A percentile compares a stretch with the other conserved stretches of the same genome.
These are phyloP conservation scores for Hondaea fermentalgiana DNA, from an alignment of 108 stramenopile species.

Conservation along the genomic window DNA sequence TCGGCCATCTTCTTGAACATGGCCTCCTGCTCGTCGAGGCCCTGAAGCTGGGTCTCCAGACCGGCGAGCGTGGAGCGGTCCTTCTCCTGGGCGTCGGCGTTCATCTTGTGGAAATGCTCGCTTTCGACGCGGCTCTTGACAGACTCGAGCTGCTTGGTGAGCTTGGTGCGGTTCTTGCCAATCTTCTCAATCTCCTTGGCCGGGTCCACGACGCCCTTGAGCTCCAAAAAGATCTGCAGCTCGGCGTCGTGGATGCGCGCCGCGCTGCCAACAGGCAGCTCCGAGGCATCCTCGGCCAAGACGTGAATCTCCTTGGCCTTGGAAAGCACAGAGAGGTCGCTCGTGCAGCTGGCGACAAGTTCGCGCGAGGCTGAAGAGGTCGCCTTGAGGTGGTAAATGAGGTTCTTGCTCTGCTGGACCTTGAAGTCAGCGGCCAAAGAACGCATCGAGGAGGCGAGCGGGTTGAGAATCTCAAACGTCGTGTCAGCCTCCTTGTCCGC, in stretches of 20 bases:
- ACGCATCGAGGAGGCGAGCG: slow-evolving; percentile 17
- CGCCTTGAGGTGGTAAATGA: slow-evolving; percentile 72
- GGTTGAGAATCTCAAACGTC: slow-evolving; percentile 32
- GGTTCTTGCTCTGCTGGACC: slow-evolving; percentile 56
- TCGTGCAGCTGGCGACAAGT: slow-evolving; percentile 38
- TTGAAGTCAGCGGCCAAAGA: slow-evolving; percentile 11
- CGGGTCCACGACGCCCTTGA: slow-evolving; percentile 89
- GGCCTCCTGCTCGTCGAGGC: not conserved
- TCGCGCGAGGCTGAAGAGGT: slow-evolving; percentile 42
- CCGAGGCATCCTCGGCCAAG: slow-evolving; percentile 44
- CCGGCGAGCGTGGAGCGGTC: not conserved
- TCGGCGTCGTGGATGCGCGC: slow-evolving; percentile 68
- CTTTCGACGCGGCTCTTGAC: not conserved
- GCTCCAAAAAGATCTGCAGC: slow-evolving; percentile 74
- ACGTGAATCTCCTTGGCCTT: slow-evolving; percentile 58
- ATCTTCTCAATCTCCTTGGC: slow-evolving; percentile 80
- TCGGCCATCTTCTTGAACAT: not conserved
- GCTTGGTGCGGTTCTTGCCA: slow-evolving; percentile 51
- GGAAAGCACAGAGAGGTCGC: slow-evolving; percentile 73
- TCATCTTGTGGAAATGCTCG: slow-evolving; percentile 16
- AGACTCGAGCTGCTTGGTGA: not conserved
- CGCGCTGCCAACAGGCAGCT: slow-evolving; percentile 63
- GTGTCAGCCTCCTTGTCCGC: slow-evolving; percentile 31
- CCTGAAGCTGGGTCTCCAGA: not conserved
- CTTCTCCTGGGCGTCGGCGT: slow-evolving; percentile 19